These are phyloP conservation scores for Beauveria varroae DNA, from an alignment of 2,329 filamentous ascomycete species.

Conservation along the genomic window DNA sequence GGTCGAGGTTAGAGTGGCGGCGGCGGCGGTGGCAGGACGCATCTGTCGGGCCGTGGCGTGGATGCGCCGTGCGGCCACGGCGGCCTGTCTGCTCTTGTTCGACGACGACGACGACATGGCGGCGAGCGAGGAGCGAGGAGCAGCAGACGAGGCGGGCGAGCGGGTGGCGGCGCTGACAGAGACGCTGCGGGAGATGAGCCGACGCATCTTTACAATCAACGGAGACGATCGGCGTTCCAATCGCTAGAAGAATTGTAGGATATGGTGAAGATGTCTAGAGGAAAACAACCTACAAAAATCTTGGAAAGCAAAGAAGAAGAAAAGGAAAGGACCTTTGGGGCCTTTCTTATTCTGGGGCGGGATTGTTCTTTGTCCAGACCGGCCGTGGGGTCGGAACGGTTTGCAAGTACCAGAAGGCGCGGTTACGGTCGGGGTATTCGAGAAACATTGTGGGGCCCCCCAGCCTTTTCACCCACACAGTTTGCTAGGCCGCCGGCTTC, in stretches of 20 bases:
- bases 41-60: slow-evolving; percentile 51
- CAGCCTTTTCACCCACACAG: slow-evolving; percentile 2
- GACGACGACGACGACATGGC: slow-evolving; percentile 17
- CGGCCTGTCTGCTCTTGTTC: slow-evolving; percentile 23
- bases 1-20: slow-evolving; percentile 45
- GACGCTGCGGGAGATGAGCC: slow-evolving; percentile 13
- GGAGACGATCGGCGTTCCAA: neutral
- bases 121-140: slow-evolving; percentile 19
- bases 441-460: neutral
- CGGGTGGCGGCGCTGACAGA: slow-evolving; percentile 21
- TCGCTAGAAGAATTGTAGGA: neutral
- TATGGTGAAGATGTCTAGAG: neutral
- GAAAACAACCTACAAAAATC: neutral
- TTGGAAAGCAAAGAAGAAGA: neutral
- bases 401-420: slow-evolving; percentile 8
- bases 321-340: neutral
- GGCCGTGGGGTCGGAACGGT: neutral
- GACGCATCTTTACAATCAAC: slow-evolving; percentile 11
- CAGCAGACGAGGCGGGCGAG: slow-evolving; percentile 21
- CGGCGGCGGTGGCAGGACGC: slow-evolving; percentile 38
- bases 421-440: slow-evolving; percentile 8
- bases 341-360: slow-evolving; percentile 8
- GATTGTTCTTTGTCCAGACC: neutral
- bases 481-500: slow-evolving; percentile 5
- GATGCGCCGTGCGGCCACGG: slow-evolving; percentile 42